These are phyloP conservation scores for Aspergillus nomiae DNA, from an alignment of 2,329 filamentous ascomycete genomes.

Conservation along the genomic window DNA sequence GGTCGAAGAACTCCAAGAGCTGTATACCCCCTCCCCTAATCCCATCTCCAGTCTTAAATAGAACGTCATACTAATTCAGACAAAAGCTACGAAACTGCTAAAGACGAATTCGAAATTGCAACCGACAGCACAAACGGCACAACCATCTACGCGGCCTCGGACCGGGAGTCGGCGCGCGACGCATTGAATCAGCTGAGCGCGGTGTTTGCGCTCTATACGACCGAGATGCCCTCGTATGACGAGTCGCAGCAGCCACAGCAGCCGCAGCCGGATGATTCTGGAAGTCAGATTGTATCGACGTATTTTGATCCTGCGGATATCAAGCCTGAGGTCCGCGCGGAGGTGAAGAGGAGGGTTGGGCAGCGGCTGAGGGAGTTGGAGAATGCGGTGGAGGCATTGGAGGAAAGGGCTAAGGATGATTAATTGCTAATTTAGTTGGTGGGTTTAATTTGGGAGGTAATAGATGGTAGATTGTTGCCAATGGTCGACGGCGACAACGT, in stretches of 20 bases:
- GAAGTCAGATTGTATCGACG: slow-evolving; percentile 30
- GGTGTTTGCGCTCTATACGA: slow-evolving; percentile 39
- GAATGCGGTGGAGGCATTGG: slow-evolving; percentile 46
- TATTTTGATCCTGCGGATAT: slow-evolving; percentile 35
- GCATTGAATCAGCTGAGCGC: slow-evolving; percentile 43
- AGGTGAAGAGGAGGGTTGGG: slow-evolving; percentile 48
- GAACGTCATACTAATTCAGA: slow-evolving; percentile 15
- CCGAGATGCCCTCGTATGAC: slow-evolving; percentile 1
- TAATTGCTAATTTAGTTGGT: slow-evolving; percentile 12
- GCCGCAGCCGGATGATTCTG: slow-evolving; percentile 9
- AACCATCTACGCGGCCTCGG: slow-evolving; percentile 49
- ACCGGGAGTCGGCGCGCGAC: slow-evolving; percentile 49
- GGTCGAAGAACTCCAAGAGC: slow-evolving; percentile 41
- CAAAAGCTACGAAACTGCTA: slow-evolving; percentile 45
- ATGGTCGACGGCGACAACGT: neutral
- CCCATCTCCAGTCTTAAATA: neutral
- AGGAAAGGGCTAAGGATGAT: slow-evolving; percentile 43
- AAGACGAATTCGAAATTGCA: slow-evolving; percentile 54
- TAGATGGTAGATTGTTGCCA: neutral
- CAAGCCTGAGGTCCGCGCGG: slow-evolving; percentile 35
- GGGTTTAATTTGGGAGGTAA: neutral
- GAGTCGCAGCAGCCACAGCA: slow-evolving; percentile 6
- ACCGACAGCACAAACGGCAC: slow-evolving; percentile 48
- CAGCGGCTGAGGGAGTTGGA: slow-evolving; percentile 50
- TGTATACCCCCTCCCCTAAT: slow-evolving; percentile 27